phyloP scores from a whole-genome alignment of 495 filamentous ascomycete species.

The Tuber umbilicatum region DNA sequence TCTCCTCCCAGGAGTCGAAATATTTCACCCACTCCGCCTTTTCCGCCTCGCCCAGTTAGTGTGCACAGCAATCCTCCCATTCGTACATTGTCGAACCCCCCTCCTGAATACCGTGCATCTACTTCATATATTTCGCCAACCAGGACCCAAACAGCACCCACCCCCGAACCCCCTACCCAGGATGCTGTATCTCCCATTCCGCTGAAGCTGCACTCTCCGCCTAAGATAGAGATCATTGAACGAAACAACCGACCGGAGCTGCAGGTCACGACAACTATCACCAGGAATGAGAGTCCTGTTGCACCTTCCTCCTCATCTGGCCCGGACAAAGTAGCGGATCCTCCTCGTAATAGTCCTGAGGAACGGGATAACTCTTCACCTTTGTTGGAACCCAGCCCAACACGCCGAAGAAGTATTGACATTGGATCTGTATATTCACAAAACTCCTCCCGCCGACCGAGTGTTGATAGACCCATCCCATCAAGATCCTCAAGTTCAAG shows the following conservation, averaged over 20 bases:
- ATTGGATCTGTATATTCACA: slow-evolving; percentile 15
- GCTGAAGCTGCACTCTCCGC: slow-evolving; percentile 15
- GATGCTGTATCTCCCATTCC: slow-evolving; percentile 9
- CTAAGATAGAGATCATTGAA: slow-evolving; percentile 39
- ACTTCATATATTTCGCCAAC: slow-evolving; percentile 20
- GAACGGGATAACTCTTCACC: neutral
- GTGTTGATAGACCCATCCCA: slow-evolving; percentile 22
- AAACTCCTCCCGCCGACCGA: slow-evolving; percentile 26
- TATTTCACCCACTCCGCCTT: slow-evolving; percentile 32
- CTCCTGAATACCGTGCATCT: slow-evolving; percentile 16
- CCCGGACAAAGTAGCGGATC: neutral
- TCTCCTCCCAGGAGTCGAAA: slow-evolving; percentile 29
- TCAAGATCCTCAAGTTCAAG: slow-evolving; percentile 32
- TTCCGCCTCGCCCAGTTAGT: slow-evolving; percentile 24
- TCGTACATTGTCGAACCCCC: slow-evolving; percentile 29
- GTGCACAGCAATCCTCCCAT: slow-evolving; percentile 26
- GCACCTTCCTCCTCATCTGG: neutral
- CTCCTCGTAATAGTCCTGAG: neutral
- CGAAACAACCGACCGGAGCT: slow-evolving; percentile 38
- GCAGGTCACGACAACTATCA: slow-evolving; percentile 40
- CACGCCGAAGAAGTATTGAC: slow-evolving; percentile 26
- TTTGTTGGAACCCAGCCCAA: neutral
- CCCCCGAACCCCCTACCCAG: neutral
- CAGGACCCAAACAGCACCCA: slow-evolving; percentile 9
- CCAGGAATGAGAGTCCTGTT: slow-evolving; percentile 19